Evolutionary conservation across 768 basidiomycete genomes (phyloP).

Genomic region (Dacryopinax primogenitus): DNA sequence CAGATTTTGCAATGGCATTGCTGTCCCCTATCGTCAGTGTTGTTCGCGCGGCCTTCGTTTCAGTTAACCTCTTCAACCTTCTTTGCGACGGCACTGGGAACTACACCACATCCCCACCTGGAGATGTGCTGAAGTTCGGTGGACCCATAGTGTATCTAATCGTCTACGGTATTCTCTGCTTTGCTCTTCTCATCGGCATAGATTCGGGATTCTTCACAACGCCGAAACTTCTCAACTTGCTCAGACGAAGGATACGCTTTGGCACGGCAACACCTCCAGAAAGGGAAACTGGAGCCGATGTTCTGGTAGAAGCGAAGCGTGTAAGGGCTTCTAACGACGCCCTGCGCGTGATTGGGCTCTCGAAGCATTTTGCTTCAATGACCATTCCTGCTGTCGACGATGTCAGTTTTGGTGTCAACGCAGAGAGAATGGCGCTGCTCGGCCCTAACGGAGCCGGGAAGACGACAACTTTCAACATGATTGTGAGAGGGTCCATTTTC

Average conservation of each 20-base stretch:
- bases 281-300: conserved; percentile 31
- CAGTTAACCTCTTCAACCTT: conserved; percentile 62
- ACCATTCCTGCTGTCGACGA: conserved; percentile 47
- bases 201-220: conserved; percentile 50
- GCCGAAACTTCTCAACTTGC: conserved; percentile 25
- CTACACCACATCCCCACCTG: conserved; percentile 36
- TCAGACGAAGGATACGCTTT: conserved; percentile 10
- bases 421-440: conserved; percentile 51
- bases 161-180: conserved; percentile 43
- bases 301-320: conserved; percentile 39
- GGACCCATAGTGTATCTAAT: conserved; percentile 66
- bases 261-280: conserved; percentile 8
- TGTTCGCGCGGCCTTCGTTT: conserved; percentile 54
- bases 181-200: conserved; percentile 53
- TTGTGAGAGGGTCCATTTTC: conserved; percentile 30
- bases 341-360: conserved; percentile 48
- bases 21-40: background rate
- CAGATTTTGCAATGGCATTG: conserved; percentile 50
- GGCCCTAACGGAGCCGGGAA: conserved; percentile 79
- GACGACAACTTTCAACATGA: conserved; percentile 67
- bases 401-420: conserved; percentile 53
- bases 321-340: conserved; percentile 40
- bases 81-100: conserved; percentile 45
- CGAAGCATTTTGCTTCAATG: conserved; percentile 45
- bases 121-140: conserved; percentile 48